phyloP scores from a whole-genome alignment of 2,329 filamentous ascomycete species.

The Ceratocystis cubensis region DNA sequence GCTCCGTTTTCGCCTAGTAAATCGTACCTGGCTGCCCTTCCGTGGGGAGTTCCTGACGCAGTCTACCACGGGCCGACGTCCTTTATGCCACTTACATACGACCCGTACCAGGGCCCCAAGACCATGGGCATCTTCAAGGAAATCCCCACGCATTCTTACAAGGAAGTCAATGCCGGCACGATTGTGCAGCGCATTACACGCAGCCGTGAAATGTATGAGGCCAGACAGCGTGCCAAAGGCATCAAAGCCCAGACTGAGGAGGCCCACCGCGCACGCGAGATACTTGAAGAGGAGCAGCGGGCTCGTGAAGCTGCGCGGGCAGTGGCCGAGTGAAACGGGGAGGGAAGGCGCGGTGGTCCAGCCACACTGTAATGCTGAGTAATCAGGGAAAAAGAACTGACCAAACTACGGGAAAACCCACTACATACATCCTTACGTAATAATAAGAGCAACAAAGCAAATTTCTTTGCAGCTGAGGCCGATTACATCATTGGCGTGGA shows the following conservation, averaged over 20 bases:
- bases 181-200: conserved; percentile 86
- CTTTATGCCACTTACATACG: conserved; percentile 70
- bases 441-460: background rate
- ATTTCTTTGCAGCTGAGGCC: background rate
- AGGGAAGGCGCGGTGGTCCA: background rate
- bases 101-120: conserved; percentile 71
- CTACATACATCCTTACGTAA: background rate
- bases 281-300: conserved; percentile 47
- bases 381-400: background rate
- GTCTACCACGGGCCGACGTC: conserved; percentile 95
- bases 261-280: conserved; percentile 48
- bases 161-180: conserved; percentile 78
- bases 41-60: conserved; percentile 59
- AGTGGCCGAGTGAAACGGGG: background rate
- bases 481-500: background rate
- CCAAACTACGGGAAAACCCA: background rate
- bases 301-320: conserved; percentile 34
- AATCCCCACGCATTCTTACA: conserved; percentile 64
- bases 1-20: conserved; percentile 79
- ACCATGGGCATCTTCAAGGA: conserved; percentile 72
- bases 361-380: background rate
- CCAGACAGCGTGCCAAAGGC: conserved; percentile 78
- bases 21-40: conserved; percentile 61
- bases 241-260: conserved; percentile 70
- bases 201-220: conserved; percentile 79